Percentiles rank a stretch among this genome's conserved stretches.
phyloP scores from a whole-genome alignment of 495 filamentous ascomycete genomes.

The Hypoxylon crocopeplum region DNA sequence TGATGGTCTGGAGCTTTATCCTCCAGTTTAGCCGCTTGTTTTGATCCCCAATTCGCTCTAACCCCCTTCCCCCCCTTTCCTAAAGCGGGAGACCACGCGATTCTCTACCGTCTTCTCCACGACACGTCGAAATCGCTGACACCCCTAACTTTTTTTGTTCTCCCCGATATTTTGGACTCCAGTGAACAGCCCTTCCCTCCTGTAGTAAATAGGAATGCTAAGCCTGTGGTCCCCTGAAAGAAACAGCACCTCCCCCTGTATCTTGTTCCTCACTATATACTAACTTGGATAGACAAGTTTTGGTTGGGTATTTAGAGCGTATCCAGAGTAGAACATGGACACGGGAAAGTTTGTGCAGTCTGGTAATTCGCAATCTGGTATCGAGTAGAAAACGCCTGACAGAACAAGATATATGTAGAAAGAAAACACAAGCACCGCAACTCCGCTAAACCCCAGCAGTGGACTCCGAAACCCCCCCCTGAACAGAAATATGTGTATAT shows the following conservation, averaged over 20 bases:
- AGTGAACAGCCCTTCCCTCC: constrained; percentile 17
- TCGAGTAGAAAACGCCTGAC: constrained; percentile 20
- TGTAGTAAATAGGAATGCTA: constrained; percentile 16
- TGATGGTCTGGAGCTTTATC: constrained; percentile 29
- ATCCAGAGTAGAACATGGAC: constrained; percentile 22
- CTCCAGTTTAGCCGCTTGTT: constrained; percentile 34
- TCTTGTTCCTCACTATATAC: constrained; percentile 19
- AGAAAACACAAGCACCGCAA: constrained; percentile 19
- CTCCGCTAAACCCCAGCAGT: constrained; percentile 10
- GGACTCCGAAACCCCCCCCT: constrained; percentile 11
- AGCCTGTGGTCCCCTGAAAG: constrained; percentile 5
- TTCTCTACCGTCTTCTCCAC: constrained; percentile 22
- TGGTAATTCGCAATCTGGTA: constrained; percentile 38
- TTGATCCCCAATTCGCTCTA: constrained; percentile 23
- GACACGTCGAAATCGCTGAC: constrained; percentile 18
- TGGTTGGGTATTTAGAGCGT: constrained; percentile 30
- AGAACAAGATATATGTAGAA: constrained; percentile 4
- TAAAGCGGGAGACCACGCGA: constrained; percentile 15
- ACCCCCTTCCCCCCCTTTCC: constrained; percentile 18
- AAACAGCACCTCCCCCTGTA: constrained; percentile 8
- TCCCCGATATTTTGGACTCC: constrained; percentile 34
- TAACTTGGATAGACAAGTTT: constrained; percentile 22
- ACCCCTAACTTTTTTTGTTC: constrained; percentile 21
- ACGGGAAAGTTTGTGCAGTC: constrained; percentile 30
- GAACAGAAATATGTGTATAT: constrained; percentile 14